Evolutionary conservation across 2,329 filamentous ascomycete genomes (phyloP).

Genomic region (Coniella lustricola): DNA sequence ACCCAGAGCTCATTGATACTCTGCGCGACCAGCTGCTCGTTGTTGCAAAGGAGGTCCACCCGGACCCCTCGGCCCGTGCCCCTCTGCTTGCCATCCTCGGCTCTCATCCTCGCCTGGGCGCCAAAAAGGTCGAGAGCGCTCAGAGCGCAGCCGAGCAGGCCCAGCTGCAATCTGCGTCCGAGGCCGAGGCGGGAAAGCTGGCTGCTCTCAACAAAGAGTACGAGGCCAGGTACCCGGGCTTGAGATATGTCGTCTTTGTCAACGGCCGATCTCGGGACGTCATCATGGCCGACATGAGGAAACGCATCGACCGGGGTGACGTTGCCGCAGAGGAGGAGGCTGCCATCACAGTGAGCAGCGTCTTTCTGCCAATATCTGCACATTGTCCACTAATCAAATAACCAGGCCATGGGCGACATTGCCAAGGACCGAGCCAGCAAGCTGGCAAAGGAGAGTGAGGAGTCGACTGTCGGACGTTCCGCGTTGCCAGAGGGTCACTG

Average conservation of each 20-base stretch:
- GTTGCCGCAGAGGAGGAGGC: slow-evolving; percentile 61
- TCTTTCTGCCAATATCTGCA: not conserved
- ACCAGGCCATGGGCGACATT: slow-evolving; percentile 84
- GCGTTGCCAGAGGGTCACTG: slow-evolving; percentile 9
- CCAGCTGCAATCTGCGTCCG: slow-evolving; percentile 54
- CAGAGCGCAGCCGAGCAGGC: slow-evolving; percentile 79
- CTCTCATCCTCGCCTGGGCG: slow-evolving; percentile 77
- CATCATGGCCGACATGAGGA: slow-evolving; percentile 77
- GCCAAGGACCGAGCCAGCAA: slow-evolving; percentile 72
- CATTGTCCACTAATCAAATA: not conserved
- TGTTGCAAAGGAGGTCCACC: slow-evolving; percentile 42
- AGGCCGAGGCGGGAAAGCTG: slow-evolving; percentile 51
- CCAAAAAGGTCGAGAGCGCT: slow-evolving; percentile 72
- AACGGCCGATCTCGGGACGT: slow-evolving; percentile 67
- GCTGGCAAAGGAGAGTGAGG: slow-evolving; percentile 28
- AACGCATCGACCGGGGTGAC: slow-evolving; percentile 63
- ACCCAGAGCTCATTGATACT: slow-evolving; percentile 60
- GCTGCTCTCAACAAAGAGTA: slow-evolving; percentile 66
- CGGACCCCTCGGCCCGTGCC: slow-evolving; percentile 38
- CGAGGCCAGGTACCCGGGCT: slow-evolving; percentile 70
- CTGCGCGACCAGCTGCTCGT: slow-evolving; percentile 57
- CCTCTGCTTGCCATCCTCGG: slow-evolving; percentile 67
- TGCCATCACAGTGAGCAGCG: slow-evolving; percentile 59
- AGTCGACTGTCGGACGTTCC: slow-evolving; percentile 12
- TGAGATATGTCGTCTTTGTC: slow-evolving; percentile 89